Percentiles rank a stretch among this genome's conserved stretches.
phyloP scores from a whole-genome alignment of 768 basidiomycete genomes.

The Coprinopsis strossmayeri region DNA sequence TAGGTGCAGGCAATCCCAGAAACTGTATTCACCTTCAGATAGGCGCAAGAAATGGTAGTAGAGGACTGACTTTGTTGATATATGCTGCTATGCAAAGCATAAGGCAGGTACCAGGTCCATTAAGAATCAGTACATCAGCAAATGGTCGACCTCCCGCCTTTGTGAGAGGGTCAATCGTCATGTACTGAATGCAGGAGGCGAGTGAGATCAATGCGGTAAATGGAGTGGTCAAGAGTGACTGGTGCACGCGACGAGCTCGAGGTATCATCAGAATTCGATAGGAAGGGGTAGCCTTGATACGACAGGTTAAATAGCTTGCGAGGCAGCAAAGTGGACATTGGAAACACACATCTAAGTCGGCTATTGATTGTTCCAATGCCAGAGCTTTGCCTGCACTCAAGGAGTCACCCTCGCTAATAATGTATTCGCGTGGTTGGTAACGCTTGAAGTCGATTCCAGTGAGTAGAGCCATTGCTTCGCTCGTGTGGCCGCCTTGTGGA shows the following conservation, averaged over 20 bases:
- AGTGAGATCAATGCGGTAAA: conserved; percentile 61
- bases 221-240: conserved; percentile 64
- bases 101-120: conserved; percentile 94
- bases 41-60: conserved; percentile 69
- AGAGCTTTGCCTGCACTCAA: conserved; percentile 70
- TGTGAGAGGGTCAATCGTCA: conserved; percentile 51
- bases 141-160: conserved; percentile 24
- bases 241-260: conserved; percentile 83
- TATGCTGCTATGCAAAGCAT: conserved; percentile 66
- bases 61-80: conserved; percentile 71
- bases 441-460: conserved; percentile 68
- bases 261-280: conserved; percentile 67
- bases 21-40: too few relatives aligned
- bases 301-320: conserved; percentile 7
- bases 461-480: conserved; percentile 71
- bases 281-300: not conserved
- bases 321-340: not conserved
- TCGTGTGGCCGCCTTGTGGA: conserved; percentile 83
- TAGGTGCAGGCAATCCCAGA: conserved; percentile 63
- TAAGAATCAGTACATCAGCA: conserved; percentile 78
- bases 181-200: conserved; percentile 48
- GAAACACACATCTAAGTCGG: conserved; percentile 13
- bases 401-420: conserved; percentile 74
- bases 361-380: conserved; percentile 49
- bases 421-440: conserved; percentile 74